These are phyloP conservation scores for Parastagonospora nodorum DNA, from an alignment of 2,329 filamentous ascomycete species.

Conservation along the genomic window DNA sequence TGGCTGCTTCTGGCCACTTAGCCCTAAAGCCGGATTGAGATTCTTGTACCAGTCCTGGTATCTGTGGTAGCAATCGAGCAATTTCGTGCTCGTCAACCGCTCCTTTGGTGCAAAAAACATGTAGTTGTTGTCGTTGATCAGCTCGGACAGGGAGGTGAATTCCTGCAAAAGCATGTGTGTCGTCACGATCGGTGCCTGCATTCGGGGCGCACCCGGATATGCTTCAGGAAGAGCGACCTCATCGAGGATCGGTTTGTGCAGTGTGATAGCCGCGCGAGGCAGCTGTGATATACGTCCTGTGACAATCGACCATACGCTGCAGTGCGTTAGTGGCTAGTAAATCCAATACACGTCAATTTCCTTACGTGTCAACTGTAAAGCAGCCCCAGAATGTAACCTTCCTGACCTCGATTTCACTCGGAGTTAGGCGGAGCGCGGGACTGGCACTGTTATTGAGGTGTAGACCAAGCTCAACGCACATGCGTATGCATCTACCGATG, in stretches of 20 bases:
- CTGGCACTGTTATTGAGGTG: conserved; percentile 56
- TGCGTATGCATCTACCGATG: conserved; percentile 71
- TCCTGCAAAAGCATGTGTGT: conserved; percentile 51
- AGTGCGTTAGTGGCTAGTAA: conserved; percentile 3
- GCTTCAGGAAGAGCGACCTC: conserved; percentile 61
- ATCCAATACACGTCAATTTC: too few species aligned
- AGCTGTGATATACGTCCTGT: conserved; percentile 55
- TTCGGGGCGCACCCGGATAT: conserved; percentile 11
- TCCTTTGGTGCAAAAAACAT: conserved; percentile 73
- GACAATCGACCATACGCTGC: conserved; percentile 52
- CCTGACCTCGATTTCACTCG: conserved; percentile 54
- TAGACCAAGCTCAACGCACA: conserved; percentile 73
- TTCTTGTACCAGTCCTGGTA: conserved; percentile 74
- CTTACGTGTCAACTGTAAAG: conserved; percentile 56
- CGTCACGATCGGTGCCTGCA: conserved; percentile 23
- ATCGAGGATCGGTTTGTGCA: conserved; percentile 58
- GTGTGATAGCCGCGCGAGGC: conserved; percentile 54
- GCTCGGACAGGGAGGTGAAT: conserved; percentile 73
- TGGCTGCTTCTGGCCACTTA: conserved; percentile 58
- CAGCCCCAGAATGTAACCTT: conserved; percentile 60
- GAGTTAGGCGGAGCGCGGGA: conserved; percentile 36
- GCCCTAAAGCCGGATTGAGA: conserved; percentile 66
- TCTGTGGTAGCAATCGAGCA: conserved; percentile 68
- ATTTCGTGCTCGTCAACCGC: conserved; percentile 65
- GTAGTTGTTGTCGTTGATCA: conserved; percentile 73